Evolutionary conservation across 2,329 filamentous ascomycete genomes (phyloP), one percentile per base, ranked within the genome.

Genomic region (Epicoccum sorghinum): DNA sequence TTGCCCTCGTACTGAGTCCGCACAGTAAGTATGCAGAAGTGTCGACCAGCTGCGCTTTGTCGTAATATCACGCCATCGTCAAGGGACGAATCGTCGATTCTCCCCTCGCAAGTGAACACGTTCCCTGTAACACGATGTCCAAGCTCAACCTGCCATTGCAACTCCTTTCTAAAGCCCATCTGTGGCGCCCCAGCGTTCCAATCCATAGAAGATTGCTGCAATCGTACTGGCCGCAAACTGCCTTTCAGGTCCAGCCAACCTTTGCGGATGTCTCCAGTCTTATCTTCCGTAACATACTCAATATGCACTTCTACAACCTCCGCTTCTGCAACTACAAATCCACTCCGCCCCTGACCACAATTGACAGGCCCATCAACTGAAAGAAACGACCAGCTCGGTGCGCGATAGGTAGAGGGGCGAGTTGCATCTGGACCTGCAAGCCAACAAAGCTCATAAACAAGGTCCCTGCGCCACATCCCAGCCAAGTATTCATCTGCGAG

Each of bases 391-490:
- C 23, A 39, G 8, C 22, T 25, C n/a, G 35, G 35, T 7, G 35
- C 35, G 14, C n/a, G n/a, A 14, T 37, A 37, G 14, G 8, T 10
- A 2, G n/a, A 6, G 3, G n/a, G 18, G n/a, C 35, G 35, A n/a
- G 6, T 35, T 22, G 4, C 8, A 18, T 6, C 4, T 2, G 3
- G 4, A 9, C 1, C 0, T 1, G 4, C n/a, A 9, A 5, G 1
- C 35, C 35, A 37, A 8, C 18, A 6, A 9, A 37, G n/a, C 22
- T 37, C n/a, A 2, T 9, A 4, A 6, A 22, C 7, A 8, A 37
- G 14, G 22, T 22, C 14, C 7, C 10, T 18, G n/a, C 14, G n/a
- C 35, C 35, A 37, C 35, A 37, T 18, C n/a, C 35, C 35, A 3
- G 35, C 35, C n/a, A 37, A 3, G 14, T 37, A 37, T 14, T 37